Evolutionary conservation across 1,284 basidiomycete genomes (phyloP), one percentile per base, ranked within the genome.

Genomic region (Sanghuangporus sanghuang): DNA sequence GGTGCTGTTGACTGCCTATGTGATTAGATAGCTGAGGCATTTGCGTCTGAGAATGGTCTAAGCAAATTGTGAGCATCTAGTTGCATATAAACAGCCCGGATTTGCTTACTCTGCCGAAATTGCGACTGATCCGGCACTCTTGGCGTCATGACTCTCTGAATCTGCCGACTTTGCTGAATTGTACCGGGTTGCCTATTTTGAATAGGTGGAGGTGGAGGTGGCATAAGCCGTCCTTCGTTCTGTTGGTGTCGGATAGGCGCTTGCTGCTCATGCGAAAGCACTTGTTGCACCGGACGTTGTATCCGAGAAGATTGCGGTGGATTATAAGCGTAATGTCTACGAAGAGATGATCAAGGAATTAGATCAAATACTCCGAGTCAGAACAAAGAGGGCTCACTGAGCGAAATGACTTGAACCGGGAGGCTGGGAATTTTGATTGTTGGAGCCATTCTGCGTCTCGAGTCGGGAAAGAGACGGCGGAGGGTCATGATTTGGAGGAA

Each of bases 261-360:
- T 57, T 66, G 61, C 54, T 63, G 65, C 21, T 36, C 50, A 57
- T 63, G 38, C 11, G 65, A 63, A 12, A 63, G 53, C 11, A 60
- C 52, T 48, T 66, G 61, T n/a, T 52, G 57, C 3, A n/a, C 6
- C 38, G 52, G 61, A 14, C 39, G 6, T n/a, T 40, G 64, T 23
- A 23, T 56, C 36, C 63, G 64, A 6, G 39, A 40, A 16, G 58
- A 49, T 39, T 63, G 65, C 11, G 61, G 61, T 11, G 55, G 55
- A n/a, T 56, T 61, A 57, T 66, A 66, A 60, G 65, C 62, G 57
- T 66, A 66, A 21, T 63, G 61, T 27, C 65, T 66, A 18, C 3
- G 16, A 52, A 6, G 14, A 57, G 21, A n/a, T 18, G 42, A 18
- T 1, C 48, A 8, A 16, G 14, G 27, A 23, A 55, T 44, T 12